Conservation (phyloP, 139 green algal genomes). For the Chlamydomonas incerta region DNA sequence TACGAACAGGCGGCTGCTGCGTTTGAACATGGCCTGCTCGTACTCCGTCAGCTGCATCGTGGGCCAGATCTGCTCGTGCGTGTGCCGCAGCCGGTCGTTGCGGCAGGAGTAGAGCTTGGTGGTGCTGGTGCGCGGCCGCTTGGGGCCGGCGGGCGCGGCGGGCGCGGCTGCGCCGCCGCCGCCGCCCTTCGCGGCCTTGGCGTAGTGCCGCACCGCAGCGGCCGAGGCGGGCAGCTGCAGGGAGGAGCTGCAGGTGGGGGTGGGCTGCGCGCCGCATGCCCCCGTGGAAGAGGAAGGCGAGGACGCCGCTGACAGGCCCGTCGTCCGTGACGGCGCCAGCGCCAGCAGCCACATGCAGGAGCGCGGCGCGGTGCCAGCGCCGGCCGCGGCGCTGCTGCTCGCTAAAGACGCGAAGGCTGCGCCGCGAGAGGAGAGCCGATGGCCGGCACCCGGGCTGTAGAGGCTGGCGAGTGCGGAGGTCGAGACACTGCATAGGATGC, state of each 20-base stretch:
- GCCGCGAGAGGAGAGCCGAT: no score
- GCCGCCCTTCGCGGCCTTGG: conserved; percentile 8
- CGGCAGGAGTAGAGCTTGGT: conserved; percentile 48
- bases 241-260: background rate
- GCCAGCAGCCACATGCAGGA: no score
- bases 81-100: conserved; percentile 48
- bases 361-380: no score
- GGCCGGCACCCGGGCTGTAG: no score
- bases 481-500: no score
- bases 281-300: background rate
- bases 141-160: conserved; percentile 5
- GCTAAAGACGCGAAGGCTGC: no score
- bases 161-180: background rate
- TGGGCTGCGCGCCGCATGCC: background rate
- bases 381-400: no score
- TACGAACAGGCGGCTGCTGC: conserved; percentile 54
- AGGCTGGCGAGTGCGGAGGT: no score
- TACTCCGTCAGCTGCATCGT: conserved; percentile 49
- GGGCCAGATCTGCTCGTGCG: conserved; percentile 62
- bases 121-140: conserved; percentile 11
- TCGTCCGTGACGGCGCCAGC: no score
- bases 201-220: background rate
- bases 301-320: no score
- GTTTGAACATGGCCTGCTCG: conserved; percentile 46
- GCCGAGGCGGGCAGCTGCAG: no score